Conservation (phyloP, 2,329 filamentous ascomycete species). For the Didymella arachidicola region DNA sequence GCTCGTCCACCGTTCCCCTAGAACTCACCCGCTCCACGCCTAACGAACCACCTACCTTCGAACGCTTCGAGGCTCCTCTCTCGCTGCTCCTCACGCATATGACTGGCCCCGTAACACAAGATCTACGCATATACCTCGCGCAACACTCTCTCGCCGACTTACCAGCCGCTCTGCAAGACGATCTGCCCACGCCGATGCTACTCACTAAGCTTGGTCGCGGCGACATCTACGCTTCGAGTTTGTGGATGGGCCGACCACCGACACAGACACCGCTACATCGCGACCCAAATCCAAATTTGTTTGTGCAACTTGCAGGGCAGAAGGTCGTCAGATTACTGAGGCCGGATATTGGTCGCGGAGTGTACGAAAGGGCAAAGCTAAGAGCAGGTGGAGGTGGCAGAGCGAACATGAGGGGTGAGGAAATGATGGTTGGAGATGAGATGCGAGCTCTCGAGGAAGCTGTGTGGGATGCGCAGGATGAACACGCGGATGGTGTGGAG, state of each 20-base stretch:
- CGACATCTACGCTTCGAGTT: constrained; percentile 84
- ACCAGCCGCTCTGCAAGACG: constrained; percentile 66
- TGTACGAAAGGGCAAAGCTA: constrained; percentile 65
- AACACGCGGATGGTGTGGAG: constrained; percentile 36
- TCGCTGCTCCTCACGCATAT: constrained; percentile 68
- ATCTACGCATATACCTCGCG: constrained; percentile 76
- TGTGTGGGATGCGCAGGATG: constrained; percentile 68
- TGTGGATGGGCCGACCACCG: constrained; percentile 88
- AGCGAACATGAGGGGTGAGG: constrained; percentile 72
- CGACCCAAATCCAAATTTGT: constrained; percentile 93
- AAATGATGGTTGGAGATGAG: constrained; percentile 91
- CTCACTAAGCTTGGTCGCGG: constrained; percentile 72
- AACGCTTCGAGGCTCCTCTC: constrained; percentile 68
- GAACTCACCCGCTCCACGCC: constrained; percentile 59
- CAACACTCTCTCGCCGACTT: constrained; percentile 78
- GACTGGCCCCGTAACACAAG: constrained; percentile 44
- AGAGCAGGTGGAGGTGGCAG: constrained; percentile 54
- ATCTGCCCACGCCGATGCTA: constrained; percentile 72
- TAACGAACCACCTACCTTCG: constrained; percentile 56
- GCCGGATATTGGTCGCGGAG: constrained; percentile 66
- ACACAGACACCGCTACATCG: constrained; percentile 91
- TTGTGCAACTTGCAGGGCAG: constrained; percentile 77
- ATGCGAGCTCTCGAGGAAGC: constrained; percentile 69
- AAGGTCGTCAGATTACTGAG: constrained; percentile 78
- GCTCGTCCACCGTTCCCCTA: constrained; percentile 63